Evolutionary conservation across 2,329 filamentous ascomycete genomes (phyloP), one percentile per base, ranked within the genome.

Genomic region (Nigrograna mackinnonii): DNA sequence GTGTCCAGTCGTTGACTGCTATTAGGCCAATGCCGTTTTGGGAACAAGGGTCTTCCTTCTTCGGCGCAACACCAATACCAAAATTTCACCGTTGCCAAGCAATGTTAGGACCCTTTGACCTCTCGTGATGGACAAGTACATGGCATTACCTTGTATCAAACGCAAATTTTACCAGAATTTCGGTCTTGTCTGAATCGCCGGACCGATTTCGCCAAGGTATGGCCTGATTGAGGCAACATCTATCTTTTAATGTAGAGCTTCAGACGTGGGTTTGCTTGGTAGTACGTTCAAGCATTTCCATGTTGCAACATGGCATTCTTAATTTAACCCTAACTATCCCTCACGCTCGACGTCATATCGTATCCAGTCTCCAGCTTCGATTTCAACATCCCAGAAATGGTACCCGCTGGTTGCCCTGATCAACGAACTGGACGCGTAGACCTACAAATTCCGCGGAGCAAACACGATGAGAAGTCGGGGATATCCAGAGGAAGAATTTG

Each of bases 271-370:
- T 42, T 41, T 40, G 45, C 52, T 53, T 51, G 47, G 50, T 19
- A 14, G 5, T 21, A n/a, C n/a, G 22, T 22, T 42, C 46, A 43
- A 52, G 47, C 39, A 20, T 31, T n/a, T 40, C 55, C 57, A 56
- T 57, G 51, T 40, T 36, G 32, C 20, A 38, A 42, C 20, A 35
- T 22, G 19, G 39, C 39, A 21, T 36, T 41, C 37, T 30, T 38
- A 42, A 37, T 14, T 22, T 21, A 22, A 5, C 17, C 22, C 34
- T 26, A 28, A 38, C 6, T 18, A 31, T 20, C 14, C 13, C 13
- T 11, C 35, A 37, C 30, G 41, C 41, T 49, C 47, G 45, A 65
- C 61, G 61, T 65, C 62, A 66, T 57, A 22, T 30, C 36, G 41
- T 37, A 48, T 54, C 43, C 52, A 49, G 28, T 39, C 42, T 44